phyloP scores from a whole-genome alignment of 805 yeast genomes.

The Saturnispora ahearnii region DNA sequence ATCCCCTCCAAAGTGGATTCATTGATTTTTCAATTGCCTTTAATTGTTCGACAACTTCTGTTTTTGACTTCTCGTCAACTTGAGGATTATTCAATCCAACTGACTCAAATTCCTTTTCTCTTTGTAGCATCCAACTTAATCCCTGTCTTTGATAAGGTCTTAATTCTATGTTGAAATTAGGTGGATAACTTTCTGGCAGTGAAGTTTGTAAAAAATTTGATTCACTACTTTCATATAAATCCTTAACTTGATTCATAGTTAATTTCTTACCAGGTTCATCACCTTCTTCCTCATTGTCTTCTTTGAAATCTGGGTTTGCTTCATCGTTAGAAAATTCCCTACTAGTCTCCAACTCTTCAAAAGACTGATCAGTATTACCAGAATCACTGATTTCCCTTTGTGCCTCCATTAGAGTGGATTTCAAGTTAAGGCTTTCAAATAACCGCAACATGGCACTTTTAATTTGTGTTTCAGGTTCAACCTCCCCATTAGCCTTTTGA shows the following conservation, averaged over 20 bases:
- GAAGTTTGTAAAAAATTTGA: slow-evolving; percentile 32
- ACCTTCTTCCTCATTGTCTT: background rate
- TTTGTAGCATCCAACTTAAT: slow-evolving; percentile 77
- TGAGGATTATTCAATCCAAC: slow-evolving; percentile 28
- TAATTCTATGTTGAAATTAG: slow-evolving; percentile 47
- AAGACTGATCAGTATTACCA: slow-evolving; percentile 5
- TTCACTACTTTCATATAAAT: slow-evolving; percentile 67
- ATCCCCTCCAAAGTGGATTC: slow-evolving; percentile 82
- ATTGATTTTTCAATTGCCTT: slow-evolving; percentile 38
- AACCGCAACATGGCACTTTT: slow-evolving; percentile 11
- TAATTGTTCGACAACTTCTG: slow-evolving; percentile 19
- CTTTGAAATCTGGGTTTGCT: background rate
- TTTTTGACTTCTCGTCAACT: slow-evolving; percentile 17
- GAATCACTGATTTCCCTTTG: background rate
- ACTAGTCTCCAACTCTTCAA: slow-evolving; percentile 14
- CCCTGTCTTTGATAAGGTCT: slow-evolving; percentile 81
- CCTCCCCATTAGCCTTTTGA: slow-evolving; percentile 4
- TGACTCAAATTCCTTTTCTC: slow-evolving; percentile 55
- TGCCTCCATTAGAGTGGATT: background rate
- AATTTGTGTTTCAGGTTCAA: slow-evolving; percentile 10
- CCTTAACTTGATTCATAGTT: slow-evolving; percentile 62
- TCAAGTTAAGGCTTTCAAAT: slow-evolving; percentile 13
- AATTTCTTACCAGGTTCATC: slow-evolving; percentile 23
- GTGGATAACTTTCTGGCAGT: slow-evolving; percentile 55
- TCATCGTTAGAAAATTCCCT: slow-evolving; percentile 8